These are phyloP conservation scores for Paraurostyla sp. DNA, from an alignment of 73 alveolate species.

Conservation along the genomic window DNA sequence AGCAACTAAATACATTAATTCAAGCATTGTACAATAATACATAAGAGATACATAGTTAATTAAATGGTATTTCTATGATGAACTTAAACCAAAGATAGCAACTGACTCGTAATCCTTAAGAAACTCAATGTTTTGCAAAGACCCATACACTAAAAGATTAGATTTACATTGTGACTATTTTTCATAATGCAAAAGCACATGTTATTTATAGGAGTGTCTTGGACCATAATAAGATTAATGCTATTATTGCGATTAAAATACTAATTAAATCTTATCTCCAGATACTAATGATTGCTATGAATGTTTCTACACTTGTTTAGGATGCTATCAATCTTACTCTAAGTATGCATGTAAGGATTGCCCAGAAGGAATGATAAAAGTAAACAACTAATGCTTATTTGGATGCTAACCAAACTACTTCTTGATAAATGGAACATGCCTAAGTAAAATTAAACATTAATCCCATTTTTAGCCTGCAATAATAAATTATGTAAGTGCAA, in stretches of 20 bases:
- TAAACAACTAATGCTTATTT: neutral
- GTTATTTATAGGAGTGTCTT: neutral
- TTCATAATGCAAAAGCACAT: neutral
- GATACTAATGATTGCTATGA: slow-evolving; percentile 16
- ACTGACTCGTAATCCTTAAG: neutral
- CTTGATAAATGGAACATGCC: neutral
- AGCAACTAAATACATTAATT: too few species aligned
- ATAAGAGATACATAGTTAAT: too few species aligned
- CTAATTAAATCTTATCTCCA: neutral
- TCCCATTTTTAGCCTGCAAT: neutral
- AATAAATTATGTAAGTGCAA: neutral
- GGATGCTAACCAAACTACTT: neutral
- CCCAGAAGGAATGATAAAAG: neutral
- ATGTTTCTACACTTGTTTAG: neutral
- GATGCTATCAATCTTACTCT: neutral
- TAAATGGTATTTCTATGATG: too few species aligned
- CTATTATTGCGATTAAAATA: neutral
- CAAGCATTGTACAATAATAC: too few species aligned
- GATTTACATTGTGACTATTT: neutral
- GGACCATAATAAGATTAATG: neutral
- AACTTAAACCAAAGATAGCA: too few species aligned
- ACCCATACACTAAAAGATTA: neutral
- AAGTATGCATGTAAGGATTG: neutral
- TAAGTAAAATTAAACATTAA: neutral
- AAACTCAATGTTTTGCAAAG: neutral